phyloP scores from a whole-genome alignment of 768 basidiomycete species.

The Cyclocybe aegerita region DNA sequence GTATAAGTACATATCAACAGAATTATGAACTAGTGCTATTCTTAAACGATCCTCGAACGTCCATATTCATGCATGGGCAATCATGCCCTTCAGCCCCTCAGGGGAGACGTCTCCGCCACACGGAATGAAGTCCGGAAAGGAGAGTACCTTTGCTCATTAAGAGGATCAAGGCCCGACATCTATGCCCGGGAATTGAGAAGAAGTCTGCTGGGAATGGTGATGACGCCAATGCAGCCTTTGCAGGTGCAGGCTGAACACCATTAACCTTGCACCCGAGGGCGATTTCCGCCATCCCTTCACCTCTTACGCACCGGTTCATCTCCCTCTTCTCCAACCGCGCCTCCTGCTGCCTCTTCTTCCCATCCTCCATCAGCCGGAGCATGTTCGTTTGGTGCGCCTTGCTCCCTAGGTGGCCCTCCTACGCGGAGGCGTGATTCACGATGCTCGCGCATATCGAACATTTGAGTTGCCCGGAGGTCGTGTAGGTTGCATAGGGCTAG shows the following conservation, averaged over 20 bases:
- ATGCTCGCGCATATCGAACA: conserved; percentile 61
- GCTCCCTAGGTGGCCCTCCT: conserved; percentile 85
- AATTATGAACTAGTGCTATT: no score
- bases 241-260: conserved; percentile 5
- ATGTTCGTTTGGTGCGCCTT: conserved; percentile 75
- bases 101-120: conserved; percentile 54
- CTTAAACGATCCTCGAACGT: no score
- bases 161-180: conserved; percentile 44
- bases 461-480: conserved; percentile 61
- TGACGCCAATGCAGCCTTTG: conserved; percentile 9
- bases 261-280: conserved; percentile 15
- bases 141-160: conserved; percentile 37
- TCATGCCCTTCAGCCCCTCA: conserved; percentile 38
- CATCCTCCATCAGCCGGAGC: conserved; percentile 55
- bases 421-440: conserved; percentile 79
- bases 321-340: conserved; percentile 31
- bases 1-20: no score
- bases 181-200: conserved; percentile 66
- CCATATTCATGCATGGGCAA: conserved; percentile 12
- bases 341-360: conserved; percentile 39
- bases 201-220: conserved; percentile 69
- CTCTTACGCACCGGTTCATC: conserved; percentile 14
- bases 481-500: conserved; percentile 76
- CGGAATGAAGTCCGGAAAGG: conserved; percentile 37
- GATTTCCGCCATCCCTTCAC: conserved; percentile 20